These are phyloP conservation scores for Amanita rimosa DNA, from an alignment of 768 basidiomycete species.

Conservation along the genomic window DNA sequence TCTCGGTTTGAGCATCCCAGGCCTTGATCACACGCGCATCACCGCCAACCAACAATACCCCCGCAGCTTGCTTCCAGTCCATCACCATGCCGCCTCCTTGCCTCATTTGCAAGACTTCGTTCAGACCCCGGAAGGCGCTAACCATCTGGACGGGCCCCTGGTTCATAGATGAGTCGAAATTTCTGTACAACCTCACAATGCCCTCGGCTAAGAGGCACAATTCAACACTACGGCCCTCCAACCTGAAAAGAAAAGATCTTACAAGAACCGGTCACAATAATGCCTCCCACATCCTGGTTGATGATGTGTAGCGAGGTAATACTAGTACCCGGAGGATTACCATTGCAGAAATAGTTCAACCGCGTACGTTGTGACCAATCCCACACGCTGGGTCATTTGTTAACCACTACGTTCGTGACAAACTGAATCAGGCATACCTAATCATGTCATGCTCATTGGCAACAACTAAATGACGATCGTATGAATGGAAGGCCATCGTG, in stretches of 20 bases:
- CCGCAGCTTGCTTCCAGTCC: slow-evolving; percentile 89
- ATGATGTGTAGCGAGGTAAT: slow-evolving; percentile 88
- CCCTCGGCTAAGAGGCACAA: slow-evolving; percentile 60
- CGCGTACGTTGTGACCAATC: slow-evolving; percentile 83
- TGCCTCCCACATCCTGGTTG: slow-evolving; percentile 90
- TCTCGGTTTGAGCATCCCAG: slow-evolving; percentile 94
- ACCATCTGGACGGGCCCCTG: slow-evolving; percentile 81
- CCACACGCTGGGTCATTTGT: slow-evolving; percentile 55
- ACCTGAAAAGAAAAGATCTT: slow-evolving; percentile 14
- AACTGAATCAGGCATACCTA: slow-evolving; percentile 36
- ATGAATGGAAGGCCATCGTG: slow-evolving; percentile 84
- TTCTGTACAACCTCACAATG: slow-evolving; percentile 81
- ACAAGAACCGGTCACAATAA: slow-evolving; percentile 85
- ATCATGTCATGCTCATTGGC: slow-evolving; percentile 83
- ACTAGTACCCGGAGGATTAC: slow-evolving; percentile 68
- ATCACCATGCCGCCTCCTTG: slow-evolving; percentile 78
- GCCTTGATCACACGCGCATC: slow-evolving; percentile 82
- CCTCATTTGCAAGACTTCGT: slow-evolving; percentile 62
- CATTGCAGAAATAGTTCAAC: slow-evolving; percentile 80
- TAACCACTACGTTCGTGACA: not conserved
- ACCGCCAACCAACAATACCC: slow-evolving; percentile 80
- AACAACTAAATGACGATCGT: slow-evolving; percentile 78
- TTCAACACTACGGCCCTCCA: not conserved
- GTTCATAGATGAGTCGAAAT: slow-evolving; percentile 71
- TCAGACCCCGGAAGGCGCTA: slow-evolving; percentile 83